Evolutionary conservation across 2,329 filamentous ascomycete species (phyloP), one percentile per base, ranked within the genome.

Genomic region (Fusarium citri): DNA sequence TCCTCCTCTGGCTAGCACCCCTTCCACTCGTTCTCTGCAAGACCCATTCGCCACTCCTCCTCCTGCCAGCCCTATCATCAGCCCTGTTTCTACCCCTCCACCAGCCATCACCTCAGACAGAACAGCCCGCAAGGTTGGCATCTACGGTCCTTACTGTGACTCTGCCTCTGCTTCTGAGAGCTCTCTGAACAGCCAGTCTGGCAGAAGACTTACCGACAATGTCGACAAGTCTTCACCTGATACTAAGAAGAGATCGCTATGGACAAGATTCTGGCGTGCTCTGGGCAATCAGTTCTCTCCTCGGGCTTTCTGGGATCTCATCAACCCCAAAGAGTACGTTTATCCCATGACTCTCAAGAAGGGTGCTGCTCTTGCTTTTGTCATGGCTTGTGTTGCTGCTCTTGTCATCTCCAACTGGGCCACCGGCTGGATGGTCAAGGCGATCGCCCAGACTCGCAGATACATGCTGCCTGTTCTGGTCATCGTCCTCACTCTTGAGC

Each of bases 251-350:
- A 2, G 6, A 6, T 46, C 41, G 7, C 1, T 31, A 18, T 59
- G 56, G 56, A 31, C 2, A n/a, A 30, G 41, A 31, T 59, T 59
- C 30, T 59, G 51, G 56, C 18, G 56, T 0, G 42, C 50, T 4
- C 3, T 59, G 12, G 41, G 20, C 0, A 59, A 46, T 5, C 56
- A 57, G 16, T 59, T 59, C 41, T 59, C 56, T 0, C 51, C 30
- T 8, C 55, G 43, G n/a, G 41, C 56, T 11, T 57, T 57, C 14
- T 59, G 51, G 56, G 56, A 59, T 8, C 51, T 59, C 14, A 59
- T 59, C 4, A 34, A 59, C 1, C 51, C 51, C 0, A 57, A 57
- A 9, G 56, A 59, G 22, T 59, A 59, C 3, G 23, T 59, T 8
- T 59, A 59, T 14, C 56, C 56, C 3, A 59, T 59, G 51, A 59